Evolutionary conservation across 2,329 filamentous ascomycete species (phyloP), one percentile per base, ranked within the genome.

Genomic region (Neoscytalidium dimidiatum): DNA sequence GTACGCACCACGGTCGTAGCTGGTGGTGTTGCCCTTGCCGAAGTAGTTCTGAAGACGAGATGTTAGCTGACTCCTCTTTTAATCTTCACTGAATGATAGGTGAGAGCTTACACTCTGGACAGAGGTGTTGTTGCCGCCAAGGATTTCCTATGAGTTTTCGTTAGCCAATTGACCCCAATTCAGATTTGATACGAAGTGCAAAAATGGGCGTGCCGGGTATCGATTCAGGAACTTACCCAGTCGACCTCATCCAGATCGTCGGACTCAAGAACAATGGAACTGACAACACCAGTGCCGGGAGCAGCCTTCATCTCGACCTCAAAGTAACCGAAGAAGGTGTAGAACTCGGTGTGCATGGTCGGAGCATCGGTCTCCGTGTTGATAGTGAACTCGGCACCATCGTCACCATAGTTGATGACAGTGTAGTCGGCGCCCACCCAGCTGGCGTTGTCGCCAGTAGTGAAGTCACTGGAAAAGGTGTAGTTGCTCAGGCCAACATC

Each of bases 301-400:
- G 69, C 67, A 43, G 68, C 67, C 44, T 64, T 35, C 68, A 71
- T 66, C 35, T 66, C 62, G 58, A 71, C 68, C 28, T 68, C 67
- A 26, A 66, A 65, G 26, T 56, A 53, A 21, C 69, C 69, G 49
- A 66, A 71, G 49, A 71, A 64, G 66, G 69, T 56, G 56, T 70
- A 70, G 58, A 68, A 70, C 44, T 68, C 62, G 44, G 67, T 68
- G 46, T 67, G 35, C 62, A 70, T 66, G 29, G 68, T 70, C 17
- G 92, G 90, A 0, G 91, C 90, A 70, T 94, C 86, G 66, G 88
- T 86, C 70, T 86, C 83, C 75, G 89, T 83, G 64, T 75, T 79
- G 78, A 96, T 88, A 58, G 84, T 88, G 79, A 94, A 92, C 64
- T 84, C 79, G 52, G 90, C 90, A 41, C 90, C 90, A 0, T 85